A percentile compares a stretch with the other conserved stretches of the same genome.
Conservation (phyloP, 2,329 filamentous ascomycete species). For the Alternaria arbusti region DNA sequence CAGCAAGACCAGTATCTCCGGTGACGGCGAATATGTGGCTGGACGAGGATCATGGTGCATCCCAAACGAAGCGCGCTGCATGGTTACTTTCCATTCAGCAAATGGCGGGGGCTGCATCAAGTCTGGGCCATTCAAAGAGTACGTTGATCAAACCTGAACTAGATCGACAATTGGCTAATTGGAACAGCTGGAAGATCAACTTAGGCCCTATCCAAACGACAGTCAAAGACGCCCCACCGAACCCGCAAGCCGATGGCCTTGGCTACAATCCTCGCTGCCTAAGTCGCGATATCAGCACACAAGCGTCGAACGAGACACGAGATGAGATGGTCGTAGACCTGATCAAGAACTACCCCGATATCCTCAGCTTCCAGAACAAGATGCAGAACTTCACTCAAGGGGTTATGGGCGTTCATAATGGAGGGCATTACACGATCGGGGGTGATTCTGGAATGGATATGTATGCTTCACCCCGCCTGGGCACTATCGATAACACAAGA, state of each 20-base stretch:
- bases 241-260: constrained; percentile 15
- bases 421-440: background rate
- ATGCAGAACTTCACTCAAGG: constrained; percentile 4
- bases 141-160: background rate
- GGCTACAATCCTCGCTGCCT: constrained; percentile 42
- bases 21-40: constrained; percentile 21
- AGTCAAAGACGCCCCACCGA: constrained; percentile 10
- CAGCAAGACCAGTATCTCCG: constrained; percentile 44
- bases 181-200: constrained; percentile 21
- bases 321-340: constrained; percentile 27
- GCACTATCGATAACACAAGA: background rate
- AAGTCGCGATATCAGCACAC: constrained; percentile 43
- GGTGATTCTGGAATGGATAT: background rate
- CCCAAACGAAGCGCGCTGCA: background rate
- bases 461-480: background rate
- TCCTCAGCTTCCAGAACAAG: constrained; percentile 44
- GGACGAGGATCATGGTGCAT: background rate
- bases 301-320: constrained; percentile 48
- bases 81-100: constrained; percentile 8
- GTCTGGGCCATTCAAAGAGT: constrained; percentile 39
- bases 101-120: constrained; percentile 32
- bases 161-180: background rate
- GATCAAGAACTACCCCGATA: constrained; percentile 56
- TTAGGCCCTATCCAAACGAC: constrained; percentile 26
- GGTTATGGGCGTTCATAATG: background rate